These are phyloP conservation scores for Gardenia jasminoides DNA, from an alignment of 257 asterid species.

Conservation along the genomic window DNA sequence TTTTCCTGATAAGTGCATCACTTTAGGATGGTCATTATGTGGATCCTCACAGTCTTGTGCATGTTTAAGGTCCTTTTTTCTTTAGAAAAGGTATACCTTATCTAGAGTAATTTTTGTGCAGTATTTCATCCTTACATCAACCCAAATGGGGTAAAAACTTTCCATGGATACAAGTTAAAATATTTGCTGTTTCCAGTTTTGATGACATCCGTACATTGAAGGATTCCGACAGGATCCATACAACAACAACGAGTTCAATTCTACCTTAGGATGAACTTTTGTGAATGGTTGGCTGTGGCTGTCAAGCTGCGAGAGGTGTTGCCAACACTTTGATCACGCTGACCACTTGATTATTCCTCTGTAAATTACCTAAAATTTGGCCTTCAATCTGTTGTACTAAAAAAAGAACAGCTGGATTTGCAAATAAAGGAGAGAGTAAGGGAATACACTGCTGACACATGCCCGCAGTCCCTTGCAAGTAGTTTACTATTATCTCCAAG, in stretches of 20 bases:
- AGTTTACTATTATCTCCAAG: not conserved
- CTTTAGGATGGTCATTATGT: conserved; percentile 52
- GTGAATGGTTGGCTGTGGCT: too few relatives aligned
- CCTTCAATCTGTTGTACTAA: not conserved
- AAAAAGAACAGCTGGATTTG: not conserved
- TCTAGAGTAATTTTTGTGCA: not conserved
- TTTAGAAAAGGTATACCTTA: conserved; percentile 54
- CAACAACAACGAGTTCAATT: conserved; percentile 76
- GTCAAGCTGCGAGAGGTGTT: too few relatives aligned
- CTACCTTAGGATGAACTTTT: conserved; percentile 81
- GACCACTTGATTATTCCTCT: too few relatives aligned
- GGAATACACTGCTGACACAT: not conserved
- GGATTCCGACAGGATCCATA: conserved; percentile 68
- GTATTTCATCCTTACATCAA: not conserved
- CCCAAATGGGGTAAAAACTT: not conserved
- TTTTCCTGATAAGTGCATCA: not conserved
- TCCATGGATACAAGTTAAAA: not conserved
- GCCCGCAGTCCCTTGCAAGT: not conserved
- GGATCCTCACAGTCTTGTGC: conserved; percentile 57
- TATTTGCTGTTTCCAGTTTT: conserved; percentile 41
- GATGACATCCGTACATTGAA: conserved; percentile 74
- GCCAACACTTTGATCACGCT: too few relatives aligned
- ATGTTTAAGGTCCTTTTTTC: too few relatives aligned
- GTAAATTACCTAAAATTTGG: not conserved
- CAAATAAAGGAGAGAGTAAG: not conserved